Evolutionary conservation across 768 basidiomycete genomes (phyloP), one percentile per base, ranked within the genome.

Genomic region (Saitozyma sp.): DNA sequence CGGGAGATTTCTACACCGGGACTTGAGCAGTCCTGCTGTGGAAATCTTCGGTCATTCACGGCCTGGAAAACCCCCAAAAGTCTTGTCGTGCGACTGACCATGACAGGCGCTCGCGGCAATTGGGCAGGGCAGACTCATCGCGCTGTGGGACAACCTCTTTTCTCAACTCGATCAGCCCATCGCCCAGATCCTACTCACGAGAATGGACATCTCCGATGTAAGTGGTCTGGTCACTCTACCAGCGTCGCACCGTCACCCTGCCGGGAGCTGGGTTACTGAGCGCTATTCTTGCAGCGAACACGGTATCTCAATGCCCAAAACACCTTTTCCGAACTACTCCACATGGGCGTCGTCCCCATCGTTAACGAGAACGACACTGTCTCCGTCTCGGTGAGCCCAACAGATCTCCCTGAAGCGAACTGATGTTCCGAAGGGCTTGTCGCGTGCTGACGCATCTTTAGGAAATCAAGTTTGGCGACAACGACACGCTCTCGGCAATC

Each of bases 401-500:
- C 16, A 6, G 5, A 9, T 20, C 40, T 49, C 49, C 45, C 13
- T 19, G 14, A 49, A 59, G 37, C 16, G 10, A 38, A 37, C 3
- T n/a, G 16, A 0, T 20, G 56, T 20, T 49, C n/a, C 16, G 40
- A 14, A 14, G 19, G 20, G 29, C 29, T 29, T 29, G 29, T 29
- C 29, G 29, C 41, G 42, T 56, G 40, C 53, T 56, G 37, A 51
- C 29, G 29, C 40, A 13, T n/a, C 7, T 41, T 13, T 73, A 94
- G 92, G 96, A 99, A 88, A 98, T 99, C 65, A 95, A 93, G 90
- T 99, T 99, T 69, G 96, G 96, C 53, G 96, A 98, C 81, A 98
- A 98, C 78, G 96, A 99, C 78, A 97, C 95, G 0, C 83, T 99
- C 16, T 97, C 95, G 46, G 96, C 96, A 17, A 94, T 99, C 63